Evolutionary conservation across 306 rosid genomes (phyloP).

Genomic region (Spatholobus suberectus): DNA sequence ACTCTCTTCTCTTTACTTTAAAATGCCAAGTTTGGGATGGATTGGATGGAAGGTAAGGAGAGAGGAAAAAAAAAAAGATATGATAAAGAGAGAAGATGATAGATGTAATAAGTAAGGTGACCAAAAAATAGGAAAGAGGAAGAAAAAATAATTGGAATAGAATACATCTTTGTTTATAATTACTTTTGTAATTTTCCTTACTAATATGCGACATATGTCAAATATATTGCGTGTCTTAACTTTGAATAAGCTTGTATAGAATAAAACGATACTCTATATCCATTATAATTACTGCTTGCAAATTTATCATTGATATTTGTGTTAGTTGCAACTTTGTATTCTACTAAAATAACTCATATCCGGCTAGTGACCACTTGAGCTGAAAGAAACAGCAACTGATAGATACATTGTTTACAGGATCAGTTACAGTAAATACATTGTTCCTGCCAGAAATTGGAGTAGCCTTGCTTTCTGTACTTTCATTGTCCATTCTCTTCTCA

Average conservation of each 20-base stretch:
- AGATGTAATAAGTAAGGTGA: too few species aligned
- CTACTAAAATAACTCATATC: slow-evolving; percentile 9
- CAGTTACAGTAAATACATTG: background rate
- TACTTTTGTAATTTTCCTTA: too few species aligned
- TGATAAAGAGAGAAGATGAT: too few species aligned
- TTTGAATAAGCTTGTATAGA: slow-evolving; percentile 4
- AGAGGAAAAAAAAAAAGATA: too few species aligned
- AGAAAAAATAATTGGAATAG: too few species aligned
- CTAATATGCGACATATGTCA: too few species aligned
- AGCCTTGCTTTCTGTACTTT: background rate
- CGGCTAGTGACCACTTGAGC: background rate
- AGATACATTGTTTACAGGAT: background rate
- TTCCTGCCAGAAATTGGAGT: background rate
- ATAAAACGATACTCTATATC: slow-evolving; percentile 4
- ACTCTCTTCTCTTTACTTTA: too few species aligned
- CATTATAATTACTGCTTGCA: background rate
- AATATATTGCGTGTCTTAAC: background rate
- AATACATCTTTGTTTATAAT: too few species aligned
- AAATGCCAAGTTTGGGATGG: too few species aligned
- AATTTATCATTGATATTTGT: background rate
- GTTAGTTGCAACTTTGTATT: slow-evolving; percentile 27
- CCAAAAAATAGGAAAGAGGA: too few species aligned
- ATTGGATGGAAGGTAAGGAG: too few species aligned
- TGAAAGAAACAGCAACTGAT: slow-evolving; percentile 30
- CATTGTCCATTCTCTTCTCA: slow-evolving; percentile 32